Base-by-base conservation (phyloP, 129 eudicot species). In the Solidago caesia region DNA sequence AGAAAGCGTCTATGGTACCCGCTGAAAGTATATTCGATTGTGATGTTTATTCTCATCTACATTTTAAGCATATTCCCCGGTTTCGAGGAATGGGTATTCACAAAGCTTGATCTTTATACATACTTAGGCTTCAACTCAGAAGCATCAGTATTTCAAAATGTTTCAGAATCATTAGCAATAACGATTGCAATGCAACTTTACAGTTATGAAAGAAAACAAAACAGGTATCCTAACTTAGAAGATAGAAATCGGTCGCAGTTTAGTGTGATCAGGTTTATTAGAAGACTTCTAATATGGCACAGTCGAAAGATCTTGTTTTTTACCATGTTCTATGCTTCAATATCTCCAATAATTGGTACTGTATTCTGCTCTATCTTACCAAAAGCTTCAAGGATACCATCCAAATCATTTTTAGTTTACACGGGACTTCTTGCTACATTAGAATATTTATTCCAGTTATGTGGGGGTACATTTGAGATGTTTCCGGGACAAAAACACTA, bases 171-270 rank as follows among this genome's bases (percentile, higher is more conserved):
- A 51, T 85, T 95, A 52, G 99, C 99, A 64, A 83, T 95, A 39
- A 79, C 93, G 64, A 91, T 91, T 72, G 99, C 93, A 77, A 95
- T 95, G 99, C 99, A 95, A 84, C 97, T 95, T 72, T 95, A 91
- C 76, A 95, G 99, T 86, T 95, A 95, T 26, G 99, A 95, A 80
- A 91, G 99, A 84, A 84, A 97, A 82, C 90, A 95, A 83, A 95
- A 92, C 86, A 87, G 91, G 86, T 79, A 73, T 74, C 67, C 56
- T 27, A 75, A 77, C 39, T 51, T 84, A 42, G 96, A 79, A 70
- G 83, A 84, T 62, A 72, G 78, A 39, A 84, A 78, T 47, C 75
- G 78, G 73, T 65, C 84, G 77, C 94, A 89, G 58, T 68, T 84
- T 64, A 97, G 99, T 25, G 65, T 82, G 10, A 77, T 85, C 26